These are phyloP conservation scores for Scutellaria baicalensis DNA, from an alignment of 257 asterid species.

Conservation along the genomic window DNA sequence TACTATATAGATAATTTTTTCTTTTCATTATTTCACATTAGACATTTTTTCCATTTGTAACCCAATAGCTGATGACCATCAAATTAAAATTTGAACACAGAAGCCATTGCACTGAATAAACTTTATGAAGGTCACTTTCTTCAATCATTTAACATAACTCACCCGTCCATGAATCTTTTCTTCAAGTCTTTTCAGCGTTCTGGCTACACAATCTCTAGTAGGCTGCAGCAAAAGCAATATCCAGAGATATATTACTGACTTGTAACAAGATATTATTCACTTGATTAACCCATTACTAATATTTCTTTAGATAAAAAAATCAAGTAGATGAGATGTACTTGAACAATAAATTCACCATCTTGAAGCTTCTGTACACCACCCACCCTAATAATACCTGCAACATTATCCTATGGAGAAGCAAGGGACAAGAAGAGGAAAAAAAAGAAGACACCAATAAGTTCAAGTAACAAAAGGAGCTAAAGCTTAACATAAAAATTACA, in stretches of 20 bases:
- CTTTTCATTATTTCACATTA: not conserved
- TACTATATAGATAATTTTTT: not conserved
- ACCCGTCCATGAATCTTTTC: slow-evolving; percentile 98
- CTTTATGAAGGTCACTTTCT: not conserved
- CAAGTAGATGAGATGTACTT: slow-evolving; percentile 34
- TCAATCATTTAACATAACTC: slow-evolving; percentile 24
- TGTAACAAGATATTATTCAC: not conserved
- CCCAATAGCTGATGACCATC: slow-evolving; percentile 9
- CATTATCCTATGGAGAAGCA: slow-evolving; percentile 68
- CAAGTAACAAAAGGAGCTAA: not conserved
- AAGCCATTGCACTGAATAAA: not conserved
- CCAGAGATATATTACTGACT: not conserved
- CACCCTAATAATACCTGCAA: slow-evolving; percentile 78
- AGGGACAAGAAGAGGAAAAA: not conserved
- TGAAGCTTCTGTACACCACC: slow-evolving; percentile 97
- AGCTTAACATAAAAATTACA: not conserved
- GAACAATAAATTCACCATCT: slow-evolving; percentile 95
- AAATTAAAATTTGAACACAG: not conserved
- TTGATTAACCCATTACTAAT: not conserved
- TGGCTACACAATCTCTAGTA: slow-evolving; percentile 96
- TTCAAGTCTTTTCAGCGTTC: slow-evolving; percentile 95
- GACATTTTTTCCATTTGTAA: not conserved
- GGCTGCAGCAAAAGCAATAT: slow-evolving; percentile 56
- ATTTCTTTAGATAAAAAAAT: not conserved
- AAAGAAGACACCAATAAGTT: not conserved